Evolutionary conservation across 768 basidiomycete species (phyloP).

Genomic region (Leucosporidium yakuticum): DNA sequence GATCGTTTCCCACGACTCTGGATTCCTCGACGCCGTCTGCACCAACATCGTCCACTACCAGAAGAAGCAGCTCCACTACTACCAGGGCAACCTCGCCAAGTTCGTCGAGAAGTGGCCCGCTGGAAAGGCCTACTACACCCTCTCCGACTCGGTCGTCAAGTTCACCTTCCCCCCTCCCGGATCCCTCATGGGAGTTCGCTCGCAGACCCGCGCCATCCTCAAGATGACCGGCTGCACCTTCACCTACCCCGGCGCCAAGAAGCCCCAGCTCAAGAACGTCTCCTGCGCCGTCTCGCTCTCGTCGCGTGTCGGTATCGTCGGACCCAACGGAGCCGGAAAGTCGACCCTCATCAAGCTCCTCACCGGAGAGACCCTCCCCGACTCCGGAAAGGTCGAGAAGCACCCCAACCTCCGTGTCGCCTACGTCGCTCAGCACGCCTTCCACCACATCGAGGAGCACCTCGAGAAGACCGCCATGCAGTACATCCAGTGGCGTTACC

Average conservation of each 20-base stretch:
- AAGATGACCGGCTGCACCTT: conserved; percentile 87
- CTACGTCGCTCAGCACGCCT: conserved; percentile 96
- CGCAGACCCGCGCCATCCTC: conserved; percentile 89
- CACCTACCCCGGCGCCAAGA: conserved; percentile 78
- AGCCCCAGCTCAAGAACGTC: conserved; percentile 76
- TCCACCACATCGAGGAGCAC: conserved; percentile 88
- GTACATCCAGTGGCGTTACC: conserved; percentile 99
- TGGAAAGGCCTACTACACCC: conserved; percentile 93
- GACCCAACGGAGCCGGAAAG: conserved; percentile 93
- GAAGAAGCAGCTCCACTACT: conserved; percentile 90
- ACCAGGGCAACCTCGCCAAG: conserved; percentile 80
- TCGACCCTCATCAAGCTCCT: conserved; percentile 91
- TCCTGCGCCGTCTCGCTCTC: conserved; percentile 91
- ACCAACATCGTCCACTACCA: conserved; percentile 98
- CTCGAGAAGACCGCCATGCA: conserved; percentile 92
- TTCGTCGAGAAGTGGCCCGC: conserved; percentile 77
- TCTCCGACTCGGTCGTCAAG: conserved; percentile 86
- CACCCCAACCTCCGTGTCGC: conserved; percentile 90
- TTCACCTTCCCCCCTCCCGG: conserved; percentile 95
- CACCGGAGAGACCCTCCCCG: conserved; percentile 86
- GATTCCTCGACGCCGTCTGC: conserved; percentile 90
- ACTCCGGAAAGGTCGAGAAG: conserved; percentile 86
- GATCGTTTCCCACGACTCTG: conserved; percentile 94
- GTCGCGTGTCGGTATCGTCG: conserved; percentile 87
- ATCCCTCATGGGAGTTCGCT: conserved; percentile 92